Conservation (phyloP, 441 rosid species). For the Adansonia grandidieri region DNA sequence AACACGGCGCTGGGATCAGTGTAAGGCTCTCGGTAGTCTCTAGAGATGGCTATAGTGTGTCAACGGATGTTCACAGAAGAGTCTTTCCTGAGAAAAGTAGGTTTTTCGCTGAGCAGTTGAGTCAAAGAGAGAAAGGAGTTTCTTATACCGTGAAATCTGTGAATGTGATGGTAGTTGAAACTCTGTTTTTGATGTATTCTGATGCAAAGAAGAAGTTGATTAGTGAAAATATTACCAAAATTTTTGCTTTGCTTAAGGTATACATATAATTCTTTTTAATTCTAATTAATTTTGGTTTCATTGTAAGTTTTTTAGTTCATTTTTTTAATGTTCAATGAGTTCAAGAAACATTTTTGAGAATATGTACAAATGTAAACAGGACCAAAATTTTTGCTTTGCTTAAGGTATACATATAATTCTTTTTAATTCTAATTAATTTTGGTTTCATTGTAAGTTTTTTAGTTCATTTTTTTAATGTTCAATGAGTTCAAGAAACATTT, state of each 20-base stretch:
- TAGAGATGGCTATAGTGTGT: slow-evolving; percentile 67
- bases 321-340: not conserved
- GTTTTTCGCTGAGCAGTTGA: slow-evolving; percentile 76
- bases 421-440: not conserved
- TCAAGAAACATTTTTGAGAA: not conserved
- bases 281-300: not conserved
- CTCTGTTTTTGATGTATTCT: slow-evolving; percentile 80
- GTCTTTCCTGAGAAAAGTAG: slow-evolving; percentile 77
- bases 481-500: not conserved
- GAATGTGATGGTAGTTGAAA: slow-evolving; percentile 92
- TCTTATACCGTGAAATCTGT: slow-evolving; percentile 84
- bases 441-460: not conserved
- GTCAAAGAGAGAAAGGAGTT: slow-evolving; percentile 58
- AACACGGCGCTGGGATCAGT: slow-evolving; percentile 43
- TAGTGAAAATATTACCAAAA: slow-evolving; percentile 68
- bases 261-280: not conserved
- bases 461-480: not conserved
- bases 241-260: slow-evolving; percentile 91
- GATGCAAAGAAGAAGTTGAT: slow-evolving; percentile 75
- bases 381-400: slow-evolving; percentile 77
- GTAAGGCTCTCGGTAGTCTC: slow-evolving; percentile 82
- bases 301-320: not conserved
- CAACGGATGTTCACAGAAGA: slow-evolving; percentile 72
- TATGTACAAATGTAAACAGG: not conserved
- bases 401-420: slow-evolving; percentile 53